Evolutionary conservation across 2,329 filamentous ascomycete genomes (phyloP).

Genomic region (Cryphonectria radicalis): DNA sequence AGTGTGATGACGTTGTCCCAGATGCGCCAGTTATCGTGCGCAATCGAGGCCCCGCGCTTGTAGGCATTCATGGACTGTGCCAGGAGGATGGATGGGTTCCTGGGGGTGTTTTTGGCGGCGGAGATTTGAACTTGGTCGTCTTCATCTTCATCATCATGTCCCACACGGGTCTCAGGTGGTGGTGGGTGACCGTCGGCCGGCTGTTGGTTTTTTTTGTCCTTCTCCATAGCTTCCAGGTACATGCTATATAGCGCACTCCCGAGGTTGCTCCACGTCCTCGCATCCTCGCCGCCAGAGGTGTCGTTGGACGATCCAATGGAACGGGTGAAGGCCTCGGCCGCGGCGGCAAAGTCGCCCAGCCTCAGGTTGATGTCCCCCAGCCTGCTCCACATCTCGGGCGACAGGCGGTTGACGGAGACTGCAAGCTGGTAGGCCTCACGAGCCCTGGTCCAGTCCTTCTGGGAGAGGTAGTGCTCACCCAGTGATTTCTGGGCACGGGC

Average conservation of each 20-base stretch:
- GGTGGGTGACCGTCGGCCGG: constrained; percentile 28
- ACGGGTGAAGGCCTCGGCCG: constrained; percentile 80
- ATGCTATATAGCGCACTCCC: constrained; percentile 79
- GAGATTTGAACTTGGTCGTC: constrained; percentile 36
- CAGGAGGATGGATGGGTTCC: constrained; percentile 65
- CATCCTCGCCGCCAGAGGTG: constrained; percentile 79
- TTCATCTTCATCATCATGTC: constrained; percentile 30
- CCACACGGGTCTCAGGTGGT: neutral
- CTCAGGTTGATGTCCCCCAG: constrained; percentile 87
- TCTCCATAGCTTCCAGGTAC: constrained; percentile 58
- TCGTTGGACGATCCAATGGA: constrained; percentile 69
- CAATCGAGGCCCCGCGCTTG: constrained; percentile 82
- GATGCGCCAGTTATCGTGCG: constrained; percentile 87
- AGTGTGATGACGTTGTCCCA: constrained; percentile 97
- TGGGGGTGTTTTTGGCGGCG: constrained; percentile 21
- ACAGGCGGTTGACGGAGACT: constrained; percentile 78
- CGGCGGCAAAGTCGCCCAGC: constrained; percentile 74
- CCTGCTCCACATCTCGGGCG: constrained; percentile 84
- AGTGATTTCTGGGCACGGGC: constrained; percentile 86
- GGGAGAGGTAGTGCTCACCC: constrained; percentile 74
- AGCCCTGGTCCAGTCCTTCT: constrained; percentile 70
- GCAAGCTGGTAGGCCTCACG: constrained; percentile 79
- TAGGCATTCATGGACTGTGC: constrained; percentile 81
- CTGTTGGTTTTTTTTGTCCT: constrained; percentile 39
- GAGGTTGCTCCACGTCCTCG: constrained; percentile 93